Evolutionary conservation across 2,329 filamentous ascomycete species (phyloP).

Genomic region (Talaromyces sp.): DNA sequence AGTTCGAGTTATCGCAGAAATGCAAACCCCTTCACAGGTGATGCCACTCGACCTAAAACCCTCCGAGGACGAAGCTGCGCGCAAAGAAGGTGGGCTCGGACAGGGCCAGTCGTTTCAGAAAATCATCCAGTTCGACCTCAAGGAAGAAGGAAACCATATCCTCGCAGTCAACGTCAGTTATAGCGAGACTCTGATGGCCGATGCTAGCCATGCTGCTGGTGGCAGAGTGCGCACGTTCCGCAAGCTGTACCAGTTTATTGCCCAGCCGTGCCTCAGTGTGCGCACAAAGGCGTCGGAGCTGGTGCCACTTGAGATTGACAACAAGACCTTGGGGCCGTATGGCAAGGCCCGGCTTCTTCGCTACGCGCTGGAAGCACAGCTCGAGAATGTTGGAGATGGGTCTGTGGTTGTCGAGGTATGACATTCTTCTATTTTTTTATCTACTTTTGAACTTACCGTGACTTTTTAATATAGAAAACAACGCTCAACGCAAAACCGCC

Average conservation of each 20-base stretch:
- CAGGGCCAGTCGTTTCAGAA: constrained; percentile 67
- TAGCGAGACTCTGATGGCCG: constrained; percentile 66
- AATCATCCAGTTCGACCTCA: constrained; percentile 79
- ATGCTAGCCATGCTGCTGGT: constrained; percentile 43
- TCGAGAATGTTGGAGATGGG: constrained; percentile 89
- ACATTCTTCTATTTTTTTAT: neutral
- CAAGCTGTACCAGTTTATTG: constrained; percentile 95
- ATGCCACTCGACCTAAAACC: constrained; percentile 55
- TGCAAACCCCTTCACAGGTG: constrained; percentile 82
- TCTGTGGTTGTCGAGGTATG: constrained; percentile 69
- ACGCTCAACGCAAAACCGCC: constrained; percentile 46
- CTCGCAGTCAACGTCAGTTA: constrained; percentile 91
- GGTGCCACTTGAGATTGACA: constrained; percentile 40
- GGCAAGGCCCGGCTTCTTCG: constrained; percentile 36
- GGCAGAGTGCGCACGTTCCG: constrained; percentile 76
- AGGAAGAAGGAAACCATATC: constrained; percentile 91
- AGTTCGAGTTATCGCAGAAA: constrained; percentile 81
- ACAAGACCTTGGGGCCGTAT: constrained; percentile 41
- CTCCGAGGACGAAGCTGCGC: constrained; percentile 43
- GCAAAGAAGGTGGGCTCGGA: constrained; percentile 19
- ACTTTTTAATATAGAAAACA: constrained; percentile 32
- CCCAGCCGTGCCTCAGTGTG: constrained; percentile 83
- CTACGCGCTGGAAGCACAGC: constrained; percentile 85
- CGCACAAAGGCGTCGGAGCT: constrained; percentile 77
- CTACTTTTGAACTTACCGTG: neutral